Evolutionary conservation across 768 basidiomycete genomes (phyloP).

Genomic region (Hericium coralloides): DNA sequence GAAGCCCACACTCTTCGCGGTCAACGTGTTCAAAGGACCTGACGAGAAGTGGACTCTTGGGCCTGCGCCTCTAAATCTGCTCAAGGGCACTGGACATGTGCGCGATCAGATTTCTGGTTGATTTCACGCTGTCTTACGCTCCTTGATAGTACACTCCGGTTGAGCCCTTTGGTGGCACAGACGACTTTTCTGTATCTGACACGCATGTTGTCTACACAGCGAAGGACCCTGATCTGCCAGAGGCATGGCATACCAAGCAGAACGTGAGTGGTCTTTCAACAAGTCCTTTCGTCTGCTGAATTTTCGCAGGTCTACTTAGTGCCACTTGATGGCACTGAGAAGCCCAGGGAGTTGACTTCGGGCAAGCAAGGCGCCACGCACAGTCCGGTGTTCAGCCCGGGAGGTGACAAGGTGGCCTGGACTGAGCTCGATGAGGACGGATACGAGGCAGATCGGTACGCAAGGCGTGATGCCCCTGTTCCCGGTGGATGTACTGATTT

Average conservation of each 20-base stretch:
- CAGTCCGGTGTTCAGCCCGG: constrained; percentile 56
- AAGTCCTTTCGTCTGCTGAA: not conserved
- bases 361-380: constrained; percentile 80
- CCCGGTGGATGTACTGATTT: not conserved
- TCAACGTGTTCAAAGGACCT: constrained; percentile 39
- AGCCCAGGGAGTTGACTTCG: constrained; percentile 65
- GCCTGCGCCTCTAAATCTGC: constrained; percentile 43
- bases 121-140: not conserved
- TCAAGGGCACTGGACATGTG: constrained; percentile 67
- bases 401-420: constrained; percentile 77
- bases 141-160: constrained; percentile 56
- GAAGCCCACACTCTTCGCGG: constrained; percentile 61
- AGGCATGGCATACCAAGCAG: constrained; percentile 84
- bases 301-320: constrained; percentile 57
- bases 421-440: constrained; percentile 82
- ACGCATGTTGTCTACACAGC: constrained; percentile 73
- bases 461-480: not conserved
- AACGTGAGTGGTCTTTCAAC: constrained; percentile 38
- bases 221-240: constrained; percentile 70
- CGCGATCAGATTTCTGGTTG: constrained; percentile 15
- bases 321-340: constrained; percentile 38
- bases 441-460: constrained; percentile 76
- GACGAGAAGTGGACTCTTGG: constrained; percentile 48
- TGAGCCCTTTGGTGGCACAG: constrained; percentile 79
- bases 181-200: constrained; percentile 70